Evolutionary conservation across 2,329 filamentous ascomycete genomes (phyloP), one percentile per base, ranked within the genome.

Genomic region (Colletotrichum godetiae): DNA sequence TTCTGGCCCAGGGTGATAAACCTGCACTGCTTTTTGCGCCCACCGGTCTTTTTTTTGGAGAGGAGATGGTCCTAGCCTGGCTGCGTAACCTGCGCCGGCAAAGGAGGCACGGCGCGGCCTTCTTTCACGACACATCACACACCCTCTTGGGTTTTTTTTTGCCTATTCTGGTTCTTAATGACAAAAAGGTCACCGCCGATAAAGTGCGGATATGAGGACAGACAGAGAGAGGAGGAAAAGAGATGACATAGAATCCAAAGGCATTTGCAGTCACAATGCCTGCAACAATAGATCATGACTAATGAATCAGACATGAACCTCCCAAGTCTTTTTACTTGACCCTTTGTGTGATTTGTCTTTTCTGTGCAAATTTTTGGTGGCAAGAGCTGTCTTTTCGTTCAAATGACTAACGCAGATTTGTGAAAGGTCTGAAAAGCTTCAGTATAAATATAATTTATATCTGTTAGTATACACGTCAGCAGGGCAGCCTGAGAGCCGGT

Each of bases 1-100:
- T 56, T 73, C 15, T 33, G 42, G 66, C 42, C 56, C 59, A 13
- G 37, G 58, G 60, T n/a, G 46, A 60, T 13, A 24, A 58, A 35
- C 19, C 46, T 31, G 66, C 37, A 57, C 22, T 49, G 19, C 33
- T 53, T 12, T 65, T 73, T 73, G 71, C 71, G 71, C 71, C 71
- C 62, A 19, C 55, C 55, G 11, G 13, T 15, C 15, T 19, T 33
- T 33, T 27, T 55, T 57, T 37, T 64, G 60, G 4, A 49, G 24
- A 56, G n/a, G 49, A 35, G 49, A 61, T 61, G 55, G 13, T 29
- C 65, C 61, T 61, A 61, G 74, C 74, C 74, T 72, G 74, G 74
- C 74, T 75, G 74, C 74, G 74, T 73, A 75, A 75, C 74, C 74
- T 75, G 74, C 74, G 74, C 74, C 74, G 74, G 74, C 74, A 56